Evolutionary conservation across 1,139 yeast species (phyloP), one percentile per base, ranked within the genome.

Genomic region (Zygosaccharomyces sapae): DNA sequence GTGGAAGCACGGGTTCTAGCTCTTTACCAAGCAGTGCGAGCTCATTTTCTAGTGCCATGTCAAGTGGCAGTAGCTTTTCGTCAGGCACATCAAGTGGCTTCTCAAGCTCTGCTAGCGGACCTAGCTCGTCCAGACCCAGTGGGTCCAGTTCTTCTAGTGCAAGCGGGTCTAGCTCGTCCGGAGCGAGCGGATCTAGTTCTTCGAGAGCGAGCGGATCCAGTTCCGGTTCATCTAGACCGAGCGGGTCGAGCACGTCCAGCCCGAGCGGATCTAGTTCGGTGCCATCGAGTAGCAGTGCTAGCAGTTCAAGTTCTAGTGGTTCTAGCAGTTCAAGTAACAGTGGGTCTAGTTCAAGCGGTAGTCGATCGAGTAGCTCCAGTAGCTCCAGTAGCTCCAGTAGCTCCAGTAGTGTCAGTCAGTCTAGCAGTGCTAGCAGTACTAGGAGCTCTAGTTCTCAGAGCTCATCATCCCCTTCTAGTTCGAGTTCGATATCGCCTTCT

Each of bases 401-500:
- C 29, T 25, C 34, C 29, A 16, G 37, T n/a, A 24, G 25, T 22
- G 7, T 22, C 25, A 22, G 25, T 4, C 25, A 22, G 7, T 22
- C 25, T 22, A 22, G 25, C 25, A 22, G 25, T 22, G 25, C 25
- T 22, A 22, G 25, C 25, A 22, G 25, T 22, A 22, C 25, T 16
- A 13, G 29, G 6, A 25, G 38, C 38, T 38, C 41, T 7, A 44
- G 47, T 12, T 38, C 38, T 6, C 9, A 41, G 42, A 30, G 39
- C 3, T 18, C 38, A 3, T 37, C 50, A 40, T 30, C 50, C 7
- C 25, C 42, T 47, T 22, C 20, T 41, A 27, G 36, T 7, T 22
- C 25, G 25, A 22, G 25, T 33, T 41, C 41, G n/a, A 25, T 31
- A 3, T 43, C 39, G n/a, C 20, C 40, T 18, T 39, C 46, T 12